Base-by-base conservation (phyloP, 208 protist genomes). In the Leishmania turanica region DNA sequence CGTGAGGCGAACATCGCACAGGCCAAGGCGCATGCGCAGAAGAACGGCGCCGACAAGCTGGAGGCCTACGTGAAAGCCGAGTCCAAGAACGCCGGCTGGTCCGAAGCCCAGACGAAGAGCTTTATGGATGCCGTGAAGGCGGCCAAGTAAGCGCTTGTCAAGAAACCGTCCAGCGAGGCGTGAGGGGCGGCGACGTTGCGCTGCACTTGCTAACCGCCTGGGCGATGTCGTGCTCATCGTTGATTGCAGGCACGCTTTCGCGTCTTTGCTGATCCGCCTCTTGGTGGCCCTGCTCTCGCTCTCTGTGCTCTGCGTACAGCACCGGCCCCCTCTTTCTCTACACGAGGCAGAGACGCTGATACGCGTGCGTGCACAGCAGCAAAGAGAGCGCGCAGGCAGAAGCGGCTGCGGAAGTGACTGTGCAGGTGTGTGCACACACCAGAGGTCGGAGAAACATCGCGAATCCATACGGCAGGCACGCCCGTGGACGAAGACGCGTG, bases 51-150 rank as follows among this genome's bases (percentile, higher is more conserved):
- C 21, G 91, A 95, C 60, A 90, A 90, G 81, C 95, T 98, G 77
- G 87, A 91, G 49, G 89, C 81, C 68, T 93, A 95, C 77, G 91
- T 98, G 69, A 40, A 87, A 49, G 79, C 82, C 60, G 95, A 98
- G 84, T 91, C 93, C n/a, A 89, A 84, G 80, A 95, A 96, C 79
- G 90, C 92, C 45, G 96, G 96, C 84, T 98, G 95, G 95, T 90
- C 90, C 54, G 88, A 89, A 56, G 91, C 86, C 42, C 87, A 95
- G 8, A 86, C 82, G 49, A 93, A 95, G 81, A 95, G 94, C 81
- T 96, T 96, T 80, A 80, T 95, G 72, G 92, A 91, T n/a, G 91
- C 86, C 37, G 95, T 97, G 19, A 96, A 96, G 89, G 90, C 87
- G 13, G 80, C 86, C 58, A 95, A 96, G 83, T 93, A 92, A 85